phyloP scores from a whole-genome alignment of 495 filamentous ascomycete genomes.

The Amorphotheca resinae region DNA sequence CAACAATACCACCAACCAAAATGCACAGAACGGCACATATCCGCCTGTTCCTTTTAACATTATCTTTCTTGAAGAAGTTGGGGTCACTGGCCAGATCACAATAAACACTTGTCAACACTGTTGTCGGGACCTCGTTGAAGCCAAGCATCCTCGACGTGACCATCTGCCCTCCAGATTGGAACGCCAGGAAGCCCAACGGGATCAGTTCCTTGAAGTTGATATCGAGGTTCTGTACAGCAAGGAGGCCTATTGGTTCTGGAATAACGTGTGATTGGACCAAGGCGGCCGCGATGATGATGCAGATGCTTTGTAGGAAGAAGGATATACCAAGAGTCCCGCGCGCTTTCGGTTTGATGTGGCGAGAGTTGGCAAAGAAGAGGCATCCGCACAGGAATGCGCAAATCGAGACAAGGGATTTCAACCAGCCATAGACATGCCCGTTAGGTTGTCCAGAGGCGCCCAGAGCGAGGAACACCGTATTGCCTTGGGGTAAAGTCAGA shows the following conservation, averaged over 20 bases:
- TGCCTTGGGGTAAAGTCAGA: conserved; percentile 30
- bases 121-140: conserved; percentile 58
- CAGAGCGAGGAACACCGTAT: conserved; percentile 55
- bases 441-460: conserved; percentile 41
- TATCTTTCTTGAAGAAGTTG: conserved; percentile 34
- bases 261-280: conserved; percentile 40
- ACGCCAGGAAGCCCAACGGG: conserved; percentile 51
- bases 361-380: conserved; percentile 26
- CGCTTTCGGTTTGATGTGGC: conserved; percentile 21
- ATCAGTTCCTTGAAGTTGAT: conserved; percentile 31
- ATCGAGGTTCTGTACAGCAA: conserved; percentile 13
- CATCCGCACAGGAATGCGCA: conserved; percentile 42
- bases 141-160: conserved; percentile 49
- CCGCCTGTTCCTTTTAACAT: conserved; percentile 53
- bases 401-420: conserved; percentile 52
- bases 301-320: conserved; percentile 43
- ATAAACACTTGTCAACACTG: conserved; percentile 60
- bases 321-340: conserved; percentile 41
- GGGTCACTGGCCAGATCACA: conserved; percentile 54
- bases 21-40: conserved; percentile 42
- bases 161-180: conserved; percentile 62
- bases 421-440: conserved; percentile 45
- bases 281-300: conserved; percentile 45
- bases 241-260: conserved; percentile 24
- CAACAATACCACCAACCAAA: conserved; percentile 47